Evolutionary conservation across 2,329 filamentous ascomycete species (phyloP), one percentile per base, ranked within the genome.

Genomic region (Venturiaceae sp.): DNA sequence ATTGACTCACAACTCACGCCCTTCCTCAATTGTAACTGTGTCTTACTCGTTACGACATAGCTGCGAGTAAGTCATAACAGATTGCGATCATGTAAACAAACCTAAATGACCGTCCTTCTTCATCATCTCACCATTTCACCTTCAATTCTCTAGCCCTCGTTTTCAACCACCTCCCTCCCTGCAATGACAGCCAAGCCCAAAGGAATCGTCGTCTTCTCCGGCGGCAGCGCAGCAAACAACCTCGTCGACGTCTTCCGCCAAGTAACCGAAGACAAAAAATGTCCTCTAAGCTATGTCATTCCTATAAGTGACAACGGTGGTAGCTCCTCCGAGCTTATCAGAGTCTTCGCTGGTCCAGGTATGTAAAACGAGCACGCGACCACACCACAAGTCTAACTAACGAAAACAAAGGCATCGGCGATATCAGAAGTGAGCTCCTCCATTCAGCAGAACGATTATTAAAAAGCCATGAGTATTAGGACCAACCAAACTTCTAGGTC

Each of bases 281-380:
- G 86, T 67, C 76, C 80, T 2, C 74, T 95, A 44, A 90, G 83
- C 72, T 95, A 95, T 71, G 84, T 96, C 60, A 95, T 97, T 56
- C 92, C 92, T 36, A 96, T 96, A 69, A 94, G 88, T 63, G 92
- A 97, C 74, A 97, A 97, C 72, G 92, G 92, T 53, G 92, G 92
- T 39, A 95, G 89, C 65, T 95, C 91, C 2, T 95, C 90, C 47
- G 92, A 97, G 75, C 77, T 96, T 66, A 95, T 96, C 64, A 83
- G 94, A 36, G 91, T 97, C 36, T 94, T 97, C 73, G 94, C 92
- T 14, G 94, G 94, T 1, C 92, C 92, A 63, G 92, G 92, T 86
- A 74, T 58, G 73, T 65, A 44, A 8, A 14, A n/a, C 16, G n/a
- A 44, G 41, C 41, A 28, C 36, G 16, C 59, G 23, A 58, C 23